Evolutionary conservation across 164 flowering plant genomes (phyloP).

Genomic region (Berberis vulgaris): DNA sequence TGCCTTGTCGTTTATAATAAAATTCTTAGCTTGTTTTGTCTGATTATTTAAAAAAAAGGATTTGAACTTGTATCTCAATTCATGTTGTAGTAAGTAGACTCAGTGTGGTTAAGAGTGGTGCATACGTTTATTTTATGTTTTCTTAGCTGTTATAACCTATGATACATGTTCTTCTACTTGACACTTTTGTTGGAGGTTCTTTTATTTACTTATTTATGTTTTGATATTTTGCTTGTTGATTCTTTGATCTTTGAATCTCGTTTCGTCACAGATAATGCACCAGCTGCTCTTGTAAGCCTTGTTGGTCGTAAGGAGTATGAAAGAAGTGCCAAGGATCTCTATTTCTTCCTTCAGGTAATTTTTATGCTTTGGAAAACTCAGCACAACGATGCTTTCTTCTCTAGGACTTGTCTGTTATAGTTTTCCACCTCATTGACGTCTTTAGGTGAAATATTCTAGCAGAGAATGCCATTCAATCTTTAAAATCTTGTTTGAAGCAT

Average conservation of each 20-base stretch:
- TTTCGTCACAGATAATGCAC: slow-evolving; percentile 70
- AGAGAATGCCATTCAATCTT: too few species aligned
- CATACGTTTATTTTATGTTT: neutral
- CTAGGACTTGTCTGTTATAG: neutral
- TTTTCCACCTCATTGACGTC: neutral
- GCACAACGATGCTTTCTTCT: neutral
- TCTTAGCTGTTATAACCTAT: too few species aligned
- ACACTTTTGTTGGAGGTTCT: neutral
- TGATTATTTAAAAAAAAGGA: too few species aligned
- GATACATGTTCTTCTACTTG: too few species aligned
- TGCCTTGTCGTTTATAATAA: too few species aligned
- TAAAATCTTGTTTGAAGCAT: too few species aligned
- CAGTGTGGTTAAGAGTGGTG: neutral
- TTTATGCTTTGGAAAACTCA: neutral
- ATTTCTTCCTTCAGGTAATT: slow-evolving; percentile 88
- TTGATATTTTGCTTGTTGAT: neutral
- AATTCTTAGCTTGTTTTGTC: too few species aligned
- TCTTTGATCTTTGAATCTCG: neutral
- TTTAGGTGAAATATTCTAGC: neutral
- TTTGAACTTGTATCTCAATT: too few species aligned
- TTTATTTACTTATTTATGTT: slow-evolving; percentile 1
- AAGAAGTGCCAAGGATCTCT: slow-evolving; percentile 87
- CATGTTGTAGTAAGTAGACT: neutral
- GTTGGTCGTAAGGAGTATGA: slow-evolving; percentile 96
- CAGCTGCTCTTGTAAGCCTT: slow-evolving; percentile 78